Evolutionary conservation across 139 green algal genomes (phyloP).

Genomic region (Chlamydomonas asymmetrica): DNA sequence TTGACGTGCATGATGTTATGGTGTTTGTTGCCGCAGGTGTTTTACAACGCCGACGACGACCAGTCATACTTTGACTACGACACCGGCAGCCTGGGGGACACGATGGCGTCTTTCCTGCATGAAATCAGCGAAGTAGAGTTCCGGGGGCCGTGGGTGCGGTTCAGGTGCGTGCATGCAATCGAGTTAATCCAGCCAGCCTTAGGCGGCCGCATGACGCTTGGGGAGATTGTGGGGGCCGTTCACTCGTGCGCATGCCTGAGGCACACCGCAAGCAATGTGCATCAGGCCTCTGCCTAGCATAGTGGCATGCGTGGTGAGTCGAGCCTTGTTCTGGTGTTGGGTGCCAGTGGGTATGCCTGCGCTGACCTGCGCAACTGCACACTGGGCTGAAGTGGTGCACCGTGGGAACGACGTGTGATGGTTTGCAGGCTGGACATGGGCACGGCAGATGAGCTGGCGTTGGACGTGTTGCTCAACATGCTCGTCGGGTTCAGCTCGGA

Average conservation of each 20-base stretch:
- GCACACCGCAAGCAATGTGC: too few relatives aligned
- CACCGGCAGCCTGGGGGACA: slow-evolving; percentile 24
- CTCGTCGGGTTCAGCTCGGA: slow-evolving; percentile 76
- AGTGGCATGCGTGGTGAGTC: too few relatives aligned
- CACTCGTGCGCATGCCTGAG: too few relatives aligned
- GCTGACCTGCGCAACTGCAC: too few relatives aligned
- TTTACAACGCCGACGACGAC: slow-evolving; percentile 50
- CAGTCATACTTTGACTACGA: slow-evolving; percentile 73
- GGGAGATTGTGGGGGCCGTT: too few relatives aligned
- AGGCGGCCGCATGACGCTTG: too few relatives aligned
- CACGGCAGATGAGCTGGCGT: slow-evolving; percentile 82
- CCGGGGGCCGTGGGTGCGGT: slow-evolving; percentile 54
- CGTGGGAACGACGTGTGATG: too few relatives aligned
- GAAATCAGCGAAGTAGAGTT: slow-evolving; percentile 71
- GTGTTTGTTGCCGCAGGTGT: slow-evolving; percentile 36
- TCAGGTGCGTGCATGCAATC: slow-evolving; percentile 57
- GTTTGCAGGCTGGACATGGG: slow-evolving; percentile 89
- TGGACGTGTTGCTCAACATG: slow-evolving; percentile 90
- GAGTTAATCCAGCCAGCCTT: not conserved
- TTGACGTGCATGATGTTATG: too few relatives aligned
- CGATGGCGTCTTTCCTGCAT: slow-evolving; percentile 60
- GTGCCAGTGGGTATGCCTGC: too few relatives aligned
- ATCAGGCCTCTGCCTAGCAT: too few relatives aligned
- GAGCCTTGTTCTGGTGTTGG: too few relatives aligned
- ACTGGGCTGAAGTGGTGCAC: too few relatives aligned